phyloP scores from a whole-genome alignment of 345 rosid genomes.

The Linum tenue region DNA sequence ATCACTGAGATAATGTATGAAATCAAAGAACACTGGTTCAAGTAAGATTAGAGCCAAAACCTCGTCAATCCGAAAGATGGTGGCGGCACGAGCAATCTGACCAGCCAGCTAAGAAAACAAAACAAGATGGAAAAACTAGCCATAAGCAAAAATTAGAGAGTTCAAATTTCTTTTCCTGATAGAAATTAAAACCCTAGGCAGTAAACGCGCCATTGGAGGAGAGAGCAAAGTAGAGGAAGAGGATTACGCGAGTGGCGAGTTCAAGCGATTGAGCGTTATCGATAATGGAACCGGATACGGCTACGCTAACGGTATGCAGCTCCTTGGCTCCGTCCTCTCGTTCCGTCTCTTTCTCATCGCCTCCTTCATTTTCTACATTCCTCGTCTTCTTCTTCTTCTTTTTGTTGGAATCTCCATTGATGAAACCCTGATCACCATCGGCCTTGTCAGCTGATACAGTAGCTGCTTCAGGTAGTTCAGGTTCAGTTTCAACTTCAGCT shows the following conservation, averaged over 20 bases:
- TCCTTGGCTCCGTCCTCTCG: conserved; percentile 21
- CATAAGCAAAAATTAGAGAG: neutral
- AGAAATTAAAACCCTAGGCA: neutral
- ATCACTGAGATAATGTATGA: neutral
- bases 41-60: conserved; percentile 21
- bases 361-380: conserved; percentile 10
- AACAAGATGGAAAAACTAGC: neutral
- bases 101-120: conserved; percentile 57
- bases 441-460: neutral
- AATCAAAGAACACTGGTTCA: neutral
- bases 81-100: conserved; percentile 88
- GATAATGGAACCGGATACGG: conserved; percentile 91
- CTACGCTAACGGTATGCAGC: conserved; percentile 62
- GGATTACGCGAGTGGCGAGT: conserved; percentile 74
- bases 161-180: neutral
- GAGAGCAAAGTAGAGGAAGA: neutral
- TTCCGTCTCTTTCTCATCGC: conserved; percentile 10
- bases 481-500: conserved; percentile 16
- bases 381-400: conserved; percentile 27
- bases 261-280: conserved; percentile 89
- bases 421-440: conserved; percentile 13
- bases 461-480: conserved; percentile 10
- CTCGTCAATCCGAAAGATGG: conserved; percentile 87
- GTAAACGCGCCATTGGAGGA: neutral
- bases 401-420: conserved; percentile 24